These are phyloP conservation scores for Turnera subulata DNA, from an alignment of 345 rosid genomes.

Conservation along the genomic window DNA sequence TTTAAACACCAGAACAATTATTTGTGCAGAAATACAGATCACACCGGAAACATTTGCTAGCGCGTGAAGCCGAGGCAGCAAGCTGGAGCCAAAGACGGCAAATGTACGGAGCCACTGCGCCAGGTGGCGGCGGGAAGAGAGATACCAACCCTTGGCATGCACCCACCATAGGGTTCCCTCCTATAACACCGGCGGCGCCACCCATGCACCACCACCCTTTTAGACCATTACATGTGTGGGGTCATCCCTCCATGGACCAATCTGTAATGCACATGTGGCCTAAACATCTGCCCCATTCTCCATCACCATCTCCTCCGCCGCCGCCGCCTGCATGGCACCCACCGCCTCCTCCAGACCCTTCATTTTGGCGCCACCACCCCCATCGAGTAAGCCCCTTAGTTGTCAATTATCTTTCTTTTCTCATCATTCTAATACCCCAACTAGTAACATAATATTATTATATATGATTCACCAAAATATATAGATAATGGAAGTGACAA, in stretches of 20 bases:
- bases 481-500: too few species aligned
- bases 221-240: conserved; percentile 84
- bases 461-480: too few species aligned
- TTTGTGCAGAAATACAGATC: conserved; percentile 76
- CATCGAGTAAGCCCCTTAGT: conserved; percentile 25
- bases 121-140: conserved; percentile 38
- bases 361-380: conserved; percentile 59
- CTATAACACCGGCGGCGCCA: too few species aligned
- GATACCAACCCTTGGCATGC: conserved; percentile 51
- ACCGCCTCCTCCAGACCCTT: conserved; percentile 31
- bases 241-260: conserved; percentile 64
- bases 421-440: background rate
- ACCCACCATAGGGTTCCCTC: conserved; percentile 77
- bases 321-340: conserved; percentile 40
- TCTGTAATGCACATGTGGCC: conserved; percentile 59
- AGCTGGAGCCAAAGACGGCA: conserved; percentile 71
- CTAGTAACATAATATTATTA: too few species aligned
- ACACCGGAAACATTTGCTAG: conserved; percentile 73
- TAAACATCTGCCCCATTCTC: conserved; percentile 42
- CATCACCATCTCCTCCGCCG: conserved; percentile 25
- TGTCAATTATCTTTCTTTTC: background rate
- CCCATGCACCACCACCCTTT: conserved; percentile 45
- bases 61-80: conserved; percentile 83
- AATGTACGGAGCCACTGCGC: conserved; percentile 40
- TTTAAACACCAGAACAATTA: background rate